Percentiles rank a stretch among this genome's conserved stretches.
Conservation (phyloP, 1,284 basidiomycete species). For the Fomitopsis pinicola region DNA sequence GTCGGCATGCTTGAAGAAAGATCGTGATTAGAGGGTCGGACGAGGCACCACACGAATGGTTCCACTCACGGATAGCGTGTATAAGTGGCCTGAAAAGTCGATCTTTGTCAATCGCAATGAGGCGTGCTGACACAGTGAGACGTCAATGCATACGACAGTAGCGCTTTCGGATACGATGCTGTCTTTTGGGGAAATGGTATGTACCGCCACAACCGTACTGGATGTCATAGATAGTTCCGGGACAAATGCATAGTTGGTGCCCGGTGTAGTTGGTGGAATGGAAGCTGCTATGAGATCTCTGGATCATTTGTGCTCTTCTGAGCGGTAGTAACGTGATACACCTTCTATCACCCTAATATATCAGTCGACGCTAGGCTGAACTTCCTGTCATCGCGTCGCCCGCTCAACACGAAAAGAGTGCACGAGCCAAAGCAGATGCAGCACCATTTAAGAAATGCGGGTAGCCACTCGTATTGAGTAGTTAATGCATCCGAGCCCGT, state of each 20-base stretch:
- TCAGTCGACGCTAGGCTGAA: not conserved
- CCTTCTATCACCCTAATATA: not conserved
- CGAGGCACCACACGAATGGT: not conserved
- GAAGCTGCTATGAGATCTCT: not conserved
- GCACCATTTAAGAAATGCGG: too few relatives aligned
- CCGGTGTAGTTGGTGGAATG: not conserved
- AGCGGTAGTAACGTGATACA: not conserved
- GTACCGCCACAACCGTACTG: too few relatives aligned
- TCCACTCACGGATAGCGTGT: not conserved
- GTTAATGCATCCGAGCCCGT: too few relatives aligned
- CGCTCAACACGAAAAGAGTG: not conserved
- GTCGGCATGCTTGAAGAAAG: not conserved
- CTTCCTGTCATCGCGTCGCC: not conserved
- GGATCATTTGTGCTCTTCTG: not conserved
- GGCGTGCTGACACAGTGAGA: not conserved
- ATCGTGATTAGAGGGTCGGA: not conserved
- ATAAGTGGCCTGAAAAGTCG: not conserved
- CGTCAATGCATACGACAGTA: not conserved
- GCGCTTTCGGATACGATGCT: not conserved
- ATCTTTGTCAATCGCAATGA: not conserved
- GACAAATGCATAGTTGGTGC: not conserved
- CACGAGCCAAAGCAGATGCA: too few relatives aligned
- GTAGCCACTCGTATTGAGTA: too few relatives aligned
- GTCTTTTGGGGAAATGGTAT: too few relatives aligned
- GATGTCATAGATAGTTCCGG: not conserved